phyloP scores from a whole-genome alignment of 306 rosid genomes.

The Inga laurina region DNA sequence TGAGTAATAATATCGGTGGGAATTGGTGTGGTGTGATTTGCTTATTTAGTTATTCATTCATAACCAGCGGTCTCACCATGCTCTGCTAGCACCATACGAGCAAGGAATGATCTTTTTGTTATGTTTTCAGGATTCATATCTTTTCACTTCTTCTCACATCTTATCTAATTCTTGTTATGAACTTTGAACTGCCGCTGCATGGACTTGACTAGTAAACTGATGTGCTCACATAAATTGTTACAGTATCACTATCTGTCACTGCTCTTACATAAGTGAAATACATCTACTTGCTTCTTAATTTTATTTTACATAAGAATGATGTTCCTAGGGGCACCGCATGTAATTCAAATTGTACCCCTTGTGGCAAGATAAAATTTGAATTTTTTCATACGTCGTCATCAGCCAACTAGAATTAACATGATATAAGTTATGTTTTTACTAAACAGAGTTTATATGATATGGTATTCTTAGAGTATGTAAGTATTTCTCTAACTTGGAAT shows the following conservation, averaged over 20 bases:
- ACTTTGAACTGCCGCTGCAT: constrained; percentile 54
- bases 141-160: neutral
- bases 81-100: no score
- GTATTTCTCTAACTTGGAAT: no score
- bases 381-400: no score
- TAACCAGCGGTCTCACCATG: no score
- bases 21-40: no score
- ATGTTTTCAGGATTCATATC: neutral
- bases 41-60: no score
- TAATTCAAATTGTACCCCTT: constrained; percentile 67
- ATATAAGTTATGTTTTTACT: no score
- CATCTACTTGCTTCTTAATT: constrained; percentile 12
- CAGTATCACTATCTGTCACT: constrained; percentile 85
- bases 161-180: neutral
- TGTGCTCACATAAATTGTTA: constrained; percentile 84
- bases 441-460: no score
- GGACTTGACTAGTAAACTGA: constrained; percentile 50
- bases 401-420: no score
- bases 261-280: constrained; percentile 53
- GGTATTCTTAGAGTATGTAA: no score
- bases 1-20: no score
- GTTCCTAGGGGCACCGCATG: constrained; percentile 66
- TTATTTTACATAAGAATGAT: neutral
- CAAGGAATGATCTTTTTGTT: neutral
- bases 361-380: constrained; percentile 29